Base-by-base conservation (phyloP, 176 grass and related monocot genomes). In the Carex littledalei region DNA sequence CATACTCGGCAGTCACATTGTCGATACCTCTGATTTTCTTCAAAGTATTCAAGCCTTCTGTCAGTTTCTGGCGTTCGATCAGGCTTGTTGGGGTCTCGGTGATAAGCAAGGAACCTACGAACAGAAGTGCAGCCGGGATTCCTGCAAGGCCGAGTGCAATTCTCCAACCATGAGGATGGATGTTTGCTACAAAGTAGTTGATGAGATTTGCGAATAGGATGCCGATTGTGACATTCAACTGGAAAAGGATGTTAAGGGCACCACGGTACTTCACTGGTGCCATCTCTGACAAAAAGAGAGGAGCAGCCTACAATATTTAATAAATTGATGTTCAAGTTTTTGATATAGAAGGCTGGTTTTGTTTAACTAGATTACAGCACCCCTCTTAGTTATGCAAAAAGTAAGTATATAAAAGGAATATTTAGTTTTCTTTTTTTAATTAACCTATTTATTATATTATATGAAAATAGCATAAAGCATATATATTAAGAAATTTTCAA, bases 221-320 rank as follows among this genome's bases (percentile, higher is more conserved):
- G 0, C 93, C 90, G n/a, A 90, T 15, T n/a, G 90, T 92, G 20
- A 92, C 90, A 49, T 92, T 78, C 70, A 94, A 89, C 84, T 94
- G 93, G 86, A 94, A 94, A 53, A 94, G 81, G 81, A 92, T 92
- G 84, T 94, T 92, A 64, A 94, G 88, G 49, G 74, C 93, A 8
- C 93, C 93, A 3, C 93, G 93, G 84, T 88, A 60, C 59, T 80
- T 87, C 2, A 84, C 84, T 0, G 90, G 93, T n/a, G 93, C 90
- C 15, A 94, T 88, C 87, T 94, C 93, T 0, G 93, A 90, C 1
- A 94, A 77, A 63, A 92, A 94, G 3, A 94, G 86, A n/a, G 93
- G 93, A 16, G 87, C 90, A 5, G 93, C 93, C 93, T 94, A 59
- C 63, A 75, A 57, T 13, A 32, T 62, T 31, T 71, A 5, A 68